A percentile compares a stretch with the other conserved stretches of the same genome.
These are phyloP conservation scores for Tricholoma flavovirens DNA, from an alignment of 768 basidiomycete genomes.

Conservation along the genomic window DNA sequence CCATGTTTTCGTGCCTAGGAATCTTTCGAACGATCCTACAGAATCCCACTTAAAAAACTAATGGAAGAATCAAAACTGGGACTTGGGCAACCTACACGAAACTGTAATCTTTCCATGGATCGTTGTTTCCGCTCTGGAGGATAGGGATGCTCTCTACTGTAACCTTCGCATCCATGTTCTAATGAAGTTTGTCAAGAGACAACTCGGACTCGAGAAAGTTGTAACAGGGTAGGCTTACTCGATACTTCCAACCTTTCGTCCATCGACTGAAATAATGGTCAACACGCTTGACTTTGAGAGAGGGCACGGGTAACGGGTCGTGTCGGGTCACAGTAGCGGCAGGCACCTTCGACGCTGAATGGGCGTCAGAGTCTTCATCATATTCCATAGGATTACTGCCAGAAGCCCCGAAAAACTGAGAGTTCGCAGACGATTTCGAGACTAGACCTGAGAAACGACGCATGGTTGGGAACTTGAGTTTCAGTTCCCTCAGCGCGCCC, in stretches of 20 bases:
- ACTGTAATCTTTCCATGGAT: conserved; percentile 53
- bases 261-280: conserved; percentile 56
- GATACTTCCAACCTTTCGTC: conserved; percentile 54
- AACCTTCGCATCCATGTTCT: conserved; percentile 52
- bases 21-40: conserved; percentile 48
- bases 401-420: background rate
- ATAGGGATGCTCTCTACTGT: conserved; percentile 41
- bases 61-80: background rate
- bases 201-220: background rate
- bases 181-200: background rate
- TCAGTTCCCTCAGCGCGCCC: too few species aligned
- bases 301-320: conserved; percentile 35
- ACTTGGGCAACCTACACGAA: conserved; percentile 35
- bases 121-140: conserved; percentile 35
- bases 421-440: background rate
- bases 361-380: conserved; percentile 14
- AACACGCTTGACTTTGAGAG: conserved; percentile 54
- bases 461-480: conserved; percentile 12
- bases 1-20: conserved; percentile 30
- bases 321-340: conserved; percentile 23
- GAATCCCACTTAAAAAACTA: background rate
- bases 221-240: conserved; percentile 22
- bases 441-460: conserved; percentile 12
- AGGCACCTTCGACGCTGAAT: conserved; percentile 25
- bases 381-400: background rate